Evolutionary conservation across 345 rosid species (phyloP), one percentile per base, ranked within the genome.

Genomic region (Tarenaya hassleriana): DNA sequence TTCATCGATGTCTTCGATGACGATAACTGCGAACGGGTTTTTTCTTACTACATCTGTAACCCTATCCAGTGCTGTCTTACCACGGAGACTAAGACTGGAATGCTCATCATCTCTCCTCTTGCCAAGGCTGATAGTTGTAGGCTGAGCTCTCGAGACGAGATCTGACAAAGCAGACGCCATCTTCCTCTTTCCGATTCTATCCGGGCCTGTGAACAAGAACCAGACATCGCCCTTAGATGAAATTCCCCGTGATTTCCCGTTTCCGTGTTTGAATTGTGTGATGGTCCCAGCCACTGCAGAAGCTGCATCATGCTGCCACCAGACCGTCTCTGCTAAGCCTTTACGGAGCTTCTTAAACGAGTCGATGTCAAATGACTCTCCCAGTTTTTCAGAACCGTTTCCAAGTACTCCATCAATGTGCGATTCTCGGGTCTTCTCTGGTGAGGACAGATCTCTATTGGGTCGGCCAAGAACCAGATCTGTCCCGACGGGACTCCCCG

Each of bases 271-370:
- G 71, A 86, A 77, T 60, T 76, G 80, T 0, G 83, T 78, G 50
- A 88, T 80, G 1, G 84, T 76, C 19, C 78, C 62, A n/a, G 97
- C 94, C 47, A 88, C 69, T 0, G 94, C 82, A 16, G 94, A 78
- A 32, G 98, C 88, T 19, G 98, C 97, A 15, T 92, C 97, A 14
- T 60, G 76, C 72, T 92, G 98, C 98, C 98, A 92, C 94, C 94
- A 75, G 16, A 81, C 94, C 63, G 75, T 81, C 60, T 83, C 91
- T 0, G 47, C 32, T 52, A 92, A 81, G 40, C 91, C 88, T 53
- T 81, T 85, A 52, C 83, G 79, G 32, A 92, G 88, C 73, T 75
- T 78, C 81, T 92, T 92, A 65, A 69, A 77, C 3, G 81, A 70
- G 44, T 81, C 95, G 2, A 76, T 70, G 63, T 88, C 98, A 16